Evolutionary conservation across 257 asterid genomes (phyloP).

Genomic region (Linaria vulgaris): DNA sequence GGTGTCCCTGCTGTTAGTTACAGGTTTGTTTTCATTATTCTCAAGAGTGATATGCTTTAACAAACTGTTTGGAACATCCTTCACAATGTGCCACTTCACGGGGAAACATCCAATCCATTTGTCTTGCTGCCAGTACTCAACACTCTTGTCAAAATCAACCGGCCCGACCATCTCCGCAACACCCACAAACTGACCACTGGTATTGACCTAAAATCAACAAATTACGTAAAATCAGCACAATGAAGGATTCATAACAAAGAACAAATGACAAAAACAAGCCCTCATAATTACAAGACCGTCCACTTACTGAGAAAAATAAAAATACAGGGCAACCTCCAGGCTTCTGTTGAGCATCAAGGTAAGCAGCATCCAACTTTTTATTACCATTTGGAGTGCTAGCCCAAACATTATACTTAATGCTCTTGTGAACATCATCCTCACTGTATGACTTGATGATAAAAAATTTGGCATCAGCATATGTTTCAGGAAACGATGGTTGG

Average conservation of each 20-base stretch:
- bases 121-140: conserved; percentile 86
- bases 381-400: conserved; percentile 85
- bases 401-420: conserved; percentile 72
- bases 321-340: conserved; percentile 54
- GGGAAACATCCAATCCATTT: conserved; percentile 85
- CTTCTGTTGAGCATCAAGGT: conserved; percentile 50
- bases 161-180: conserved; percentile 75
- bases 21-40: conserved; percentile 73
- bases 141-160: conserved; percentile 69
- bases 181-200: conserved; percentile 79
- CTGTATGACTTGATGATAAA: conserved; percentile 67
- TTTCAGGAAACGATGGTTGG: conserved; percentile 45
- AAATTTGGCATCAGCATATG: conserved; percentile 55
- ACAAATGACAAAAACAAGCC: not conserved
- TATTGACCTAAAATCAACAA: conserved; percentile 49
- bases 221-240: not conserved
- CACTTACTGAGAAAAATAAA: conserved; percentile 66
- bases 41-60: conserved; percentile 72
- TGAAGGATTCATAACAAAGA: not conserved
- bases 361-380: conserved; percentile 65
- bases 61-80: conserved; percentile 74
- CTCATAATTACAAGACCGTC: not conserved
- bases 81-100: conserved; percentile 80
- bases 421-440: conserved; percentile 73
- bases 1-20: conserved; percentile 77